A percentile compares a stretch with the other conserved stretches of the same genome.
These are phyloP conservation scores for Tulasnella sp. DNA, from an alignment of 768 basidiomycete species.

Conservation along the genomic window DNA sequence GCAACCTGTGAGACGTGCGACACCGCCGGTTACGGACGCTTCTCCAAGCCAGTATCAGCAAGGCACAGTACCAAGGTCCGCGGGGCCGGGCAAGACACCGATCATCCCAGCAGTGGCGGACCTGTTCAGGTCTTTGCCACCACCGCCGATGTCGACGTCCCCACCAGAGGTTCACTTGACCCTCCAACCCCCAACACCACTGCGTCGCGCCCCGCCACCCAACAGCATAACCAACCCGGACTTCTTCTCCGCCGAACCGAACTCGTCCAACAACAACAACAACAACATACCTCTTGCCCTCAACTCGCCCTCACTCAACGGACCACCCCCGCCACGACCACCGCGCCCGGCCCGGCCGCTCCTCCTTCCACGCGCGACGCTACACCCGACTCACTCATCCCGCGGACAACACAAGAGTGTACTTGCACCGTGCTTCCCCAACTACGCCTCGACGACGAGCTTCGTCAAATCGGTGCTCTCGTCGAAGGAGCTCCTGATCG, in stretches of 20 bases:
- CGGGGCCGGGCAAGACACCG: not conserved
- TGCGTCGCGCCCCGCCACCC: not conserved
- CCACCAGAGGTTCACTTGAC: not conserved
- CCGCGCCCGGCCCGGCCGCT: not conserved
- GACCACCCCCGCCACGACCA: not conserved
- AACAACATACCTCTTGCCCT: not conserved
- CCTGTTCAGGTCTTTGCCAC: not conserved
- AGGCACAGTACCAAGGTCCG: not conserved
- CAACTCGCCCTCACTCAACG: not conserved
- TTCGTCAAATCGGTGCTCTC: conserved; percentile 18
- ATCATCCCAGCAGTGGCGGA: not conserved
- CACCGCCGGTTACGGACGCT: not conserved
- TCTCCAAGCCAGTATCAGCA: not conserved
- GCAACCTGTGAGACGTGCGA: not conserved
- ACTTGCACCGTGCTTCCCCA: conserved; percentile 16
- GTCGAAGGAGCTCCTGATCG: conserved; percentile 15
- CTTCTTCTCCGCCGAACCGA: not conserved
- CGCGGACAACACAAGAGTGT: not conserved
- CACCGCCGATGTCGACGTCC: not conserved
- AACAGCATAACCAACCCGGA: not conserved
- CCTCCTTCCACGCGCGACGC: conserved; percentile 8
- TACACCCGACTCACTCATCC: conserved; percentile 4
- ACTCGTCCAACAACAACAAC: not conserved
- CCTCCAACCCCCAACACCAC: not conserved
- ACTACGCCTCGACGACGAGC: not conserved